Conservation (phyloP, 164 flowering plant species). For the Euptelea pleiosperma region DNA sequence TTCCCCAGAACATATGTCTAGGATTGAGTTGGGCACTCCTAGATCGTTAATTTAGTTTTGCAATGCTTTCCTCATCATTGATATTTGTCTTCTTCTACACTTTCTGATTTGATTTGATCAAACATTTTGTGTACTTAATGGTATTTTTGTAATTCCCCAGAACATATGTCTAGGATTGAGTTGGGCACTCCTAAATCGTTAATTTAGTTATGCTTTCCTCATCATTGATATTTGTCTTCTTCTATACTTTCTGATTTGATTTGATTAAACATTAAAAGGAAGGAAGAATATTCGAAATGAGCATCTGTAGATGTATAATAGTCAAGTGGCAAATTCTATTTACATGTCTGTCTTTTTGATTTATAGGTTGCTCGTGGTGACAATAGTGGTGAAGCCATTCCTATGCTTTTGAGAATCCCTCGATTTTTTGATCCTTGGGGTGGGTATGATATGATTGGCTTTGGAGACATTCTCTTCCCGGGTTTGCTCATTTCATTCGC, state of each 20-base stretch:
- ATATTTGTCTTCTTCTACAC: not conserved
- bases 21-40: too few species aligned
- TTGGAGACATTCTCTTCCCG: slow-evolving; percentile 95
- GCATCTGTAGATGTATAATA: too few species aligned
- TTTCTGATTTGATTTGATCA: not conserved
- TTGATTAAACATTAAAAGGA: not conserved
- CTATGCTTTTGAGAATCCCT: slow-evolving; percentile 90
- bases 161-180: too few species aligned
- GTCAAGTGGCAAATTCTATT: not conserved
- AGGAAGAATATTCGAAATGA: not conserved
- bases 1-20: too few species aligned
- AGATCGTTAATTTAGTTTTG: not conserved
- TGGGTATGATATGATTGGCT: slow-evolving; percentile 93
- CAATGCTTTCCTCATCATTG: not conserved
- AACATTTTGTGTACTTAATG: too few species aligned
- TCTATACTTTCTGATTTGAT: not conserved
- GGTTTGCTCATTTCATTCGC: slow-evolving; percentile 81
- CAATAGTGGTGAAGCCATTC: slow-evolving; percentile 72
- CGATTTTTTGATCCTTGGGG: slow-evolving; percentile 84
- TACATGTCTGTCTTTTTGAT: slow-evolving; percentile 1
- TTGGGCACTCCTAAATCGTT: not conserved
- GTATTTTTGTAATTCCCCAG: too few species aligned
- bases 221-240: not conserved
- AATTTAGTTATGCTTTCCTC: not conserved
- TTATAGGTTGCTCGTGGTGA: slow-evolving; percentile 90